A percentile compares a stretch with the other conserved stretches of the same genome.
Evolutionary conservation across 768 basidiomycete genomes (phyloP).

Genomic region (Cystoderma amianthinum): DNA sequence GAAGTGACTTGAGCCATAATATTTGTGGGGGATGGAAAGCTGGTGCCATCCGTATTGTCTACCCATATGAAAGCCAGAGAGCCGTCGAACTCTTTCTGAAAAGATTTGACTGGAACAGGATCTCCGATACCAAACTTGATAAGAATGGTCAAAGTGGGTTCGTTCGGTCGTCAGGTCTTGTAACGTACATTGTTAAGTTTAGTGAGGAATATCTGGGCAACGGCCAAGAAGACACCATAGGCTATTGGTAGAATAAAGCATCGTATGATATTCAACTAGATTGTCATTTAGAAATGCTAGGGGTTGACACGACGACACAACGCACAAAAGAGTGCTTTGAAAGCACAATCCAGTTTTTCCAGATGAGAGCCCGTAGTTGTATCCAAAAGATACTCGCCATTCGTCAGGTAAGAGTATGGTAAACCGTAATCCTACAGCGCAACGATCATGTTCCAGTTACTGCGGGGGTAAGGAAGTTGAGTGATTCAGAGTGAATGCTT

Average conservation of each 20-base stretch:
- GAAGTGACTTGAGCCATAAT: constrained; percentile 57
- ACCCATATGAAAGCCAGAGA: constrained; percentile 57
- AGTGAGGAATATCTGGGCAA: constrained; percentile 52
- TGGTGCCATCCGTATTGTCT: constrained; percentile 53
- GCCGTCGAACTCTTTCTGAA: constrained; percentile 45
- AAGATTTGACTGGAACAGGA: constrained; percentile 38
- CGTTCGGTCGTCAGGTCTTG: not conserved
- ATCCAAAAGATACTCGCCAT: constrained; percentile 45
- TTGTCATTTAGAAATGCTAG: constrained; percentile 1
- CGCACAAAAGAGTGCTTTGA: constrained; percentile 60
- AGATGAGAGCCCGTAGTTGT: constrained; percentile 52
- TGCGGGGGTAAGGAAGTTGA: not conserved
- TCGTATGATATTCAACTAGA: constrained; percentile 50
- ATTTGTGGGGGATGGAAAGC: constrained; percentile 44
- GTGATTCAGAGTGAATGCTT: not conserved
- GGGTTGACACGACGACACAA: constrained; percentile 9
- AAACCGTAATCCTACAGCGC: constrained; percentile 1
- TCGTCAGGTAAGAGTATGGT: not conserved
- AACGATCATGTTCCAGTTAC: not conserved
- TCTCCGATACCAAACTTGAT: constrained; percentile 58
- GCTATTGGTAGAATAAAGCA: constrained; percentile 60
- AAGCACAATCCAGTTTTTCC: constrained; percentile 74
- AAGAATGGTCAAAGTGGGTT: not conserved
- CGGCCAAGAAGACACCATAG: constrained; percentile 61
- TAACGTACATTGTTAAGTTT: constrained; percentile 54